Evolutionary conservation across 2,329 filamentous ascomycete genomes (phyloP).

Genomic region (Kalmusia sp.): DNA sequence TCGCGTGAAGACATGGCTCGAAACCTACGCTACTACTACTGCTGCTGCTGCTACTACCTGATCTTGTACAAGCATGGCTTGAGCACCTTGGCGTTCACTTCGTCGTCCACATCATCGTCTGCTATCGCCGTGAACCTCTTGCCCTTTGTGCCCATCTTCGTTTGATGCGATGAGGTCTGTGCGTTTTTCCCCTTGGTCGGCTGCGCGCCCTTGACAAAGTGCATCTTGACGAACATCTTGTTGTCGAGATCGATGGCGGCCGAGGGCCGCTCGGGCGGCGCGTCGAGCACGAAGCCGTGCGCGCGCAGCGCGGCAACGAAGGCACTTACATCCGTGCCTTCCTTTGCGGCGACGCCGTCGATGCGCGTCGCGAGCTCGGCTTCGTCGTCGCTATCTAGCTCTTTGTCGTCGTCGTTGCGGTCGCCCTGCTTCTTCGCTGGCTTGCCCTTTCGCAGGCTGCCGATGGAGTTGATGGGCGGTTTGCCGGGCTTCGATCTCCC

Average conservation of each 20-base stretch:
- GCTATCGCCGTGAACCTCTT: conserved; percentile 36
- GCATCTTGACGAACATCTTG: conserved; percentile 99
- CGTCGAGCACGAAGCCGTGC: conserved; percentile 81
- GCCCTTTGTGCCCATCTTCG: conserved; percentile 56
- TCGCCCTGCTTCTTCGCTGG: conserved; percentile 54
- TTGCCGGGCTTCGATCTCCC: conserved; percentile 49
- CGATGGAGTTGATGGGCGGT: conserved; percentile 70
- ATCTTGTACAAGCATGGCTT: conserved; percentile 98
- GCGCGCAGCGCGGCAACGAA: conserved; percentile 84
- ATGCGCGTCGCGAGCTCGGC: conserved; percentile 69
- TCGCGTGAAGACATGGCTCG: no score
- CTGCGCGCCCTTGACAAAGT: conserved; percentile 83
- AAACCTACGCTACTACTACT: no score
- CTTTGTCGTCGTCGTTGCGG: conserved; percentile 57
- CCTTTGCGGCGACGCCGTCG: conserved; percentile 68
- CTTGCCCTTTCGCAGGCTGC: conserved; percentile 45
- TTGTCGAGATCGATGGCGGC: conserved; percentile 80
- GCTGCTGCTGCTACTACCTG: conserved; percentile 33
- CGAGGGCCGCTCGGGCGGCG: conserved; percentile 60
- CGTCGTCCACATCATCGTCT: conserved; percentile 60
- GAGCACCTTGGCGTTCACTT: conserved; percentile 73
- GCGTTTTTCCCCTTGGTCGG: conserved; percentile 79
- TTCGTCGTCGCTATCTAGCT: conserved; percentile 59
- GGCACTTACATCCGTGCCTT: conserved; percentile 83
- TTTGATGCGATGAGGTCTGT: conserved; percentile 59